Conservation (phyloP, 306 rosid genomes). For the Cicer chorassanicum region DNA sequence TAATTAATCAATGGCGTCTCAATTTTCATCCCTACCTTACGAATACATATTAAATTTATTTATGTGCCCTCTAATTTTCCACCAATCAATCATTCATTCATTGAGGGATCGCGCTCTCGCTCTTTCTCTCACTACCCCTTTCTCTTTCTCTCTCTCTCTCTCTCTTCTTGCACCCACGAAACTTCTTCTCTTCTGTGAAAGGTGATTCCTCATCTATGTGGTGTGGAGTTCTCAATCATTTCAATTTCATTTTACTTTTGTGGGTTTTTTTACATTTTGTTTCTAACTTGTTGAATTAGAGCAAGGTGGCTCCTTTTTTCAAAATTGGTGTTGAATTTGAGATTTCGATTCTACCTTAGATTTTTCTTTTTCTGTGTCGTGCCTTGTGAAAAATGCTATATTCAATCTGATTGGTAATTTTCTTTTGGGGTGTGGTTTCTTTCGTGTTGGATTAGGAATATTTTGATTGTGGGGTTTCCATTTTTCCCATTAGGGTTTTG, state of each 20-base stretch:
- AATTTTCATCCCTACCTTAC: constrained; percentile 19
- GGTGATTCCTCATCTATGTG: constrained; percentile 53
- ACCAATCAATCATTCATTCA: constrained; percentile 74
- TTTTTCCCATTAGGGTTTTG: constrained; percentile 52
- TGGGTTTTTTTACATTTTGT: constrained; percentile 19
- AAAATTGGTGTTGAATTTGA: constrained; percentile 18
- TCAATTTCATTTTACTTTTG: constrained; percentile 13
- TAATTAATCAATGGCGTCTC: constrained; percentile 28
- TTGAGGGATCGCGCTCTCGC: constrained; percentile 52
- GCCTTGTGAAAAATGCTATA: constrained; percentile 33
- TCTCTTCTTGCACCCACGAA: constrained; percentile 36
- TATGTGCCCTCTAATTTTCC: constrained; percentile 45
- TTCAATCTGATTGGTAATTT: constrained; percentile 29
- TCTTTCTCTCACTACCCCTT: constrained; percentile 35
- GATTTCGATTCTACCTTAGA: neutral
- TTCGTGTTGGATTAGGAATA: constrained; percentile 44
- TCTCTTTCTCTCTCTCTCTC: constrained; percentile 24
- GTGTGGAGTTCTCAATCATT: neutral
- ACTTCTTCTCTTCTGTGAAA: constrained; percentile 36
- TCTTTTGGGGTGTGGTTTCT: constrained; percentile 25
- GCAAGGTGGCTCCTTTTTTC: constrained; percentile 27
- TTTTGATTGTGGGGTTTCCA: constrained; percentile 47
- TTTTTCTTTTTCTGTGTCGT: neutral
- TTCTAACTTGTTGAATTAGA: constrained; percentile 21
- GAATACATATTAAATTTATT: constrained; percentile 16